These are phyloP conservation scores for Cryptosporidium ubiquitum DNA, from an alignment of 169 alveolate genomes.

Conservation along the genomic window DNA sequence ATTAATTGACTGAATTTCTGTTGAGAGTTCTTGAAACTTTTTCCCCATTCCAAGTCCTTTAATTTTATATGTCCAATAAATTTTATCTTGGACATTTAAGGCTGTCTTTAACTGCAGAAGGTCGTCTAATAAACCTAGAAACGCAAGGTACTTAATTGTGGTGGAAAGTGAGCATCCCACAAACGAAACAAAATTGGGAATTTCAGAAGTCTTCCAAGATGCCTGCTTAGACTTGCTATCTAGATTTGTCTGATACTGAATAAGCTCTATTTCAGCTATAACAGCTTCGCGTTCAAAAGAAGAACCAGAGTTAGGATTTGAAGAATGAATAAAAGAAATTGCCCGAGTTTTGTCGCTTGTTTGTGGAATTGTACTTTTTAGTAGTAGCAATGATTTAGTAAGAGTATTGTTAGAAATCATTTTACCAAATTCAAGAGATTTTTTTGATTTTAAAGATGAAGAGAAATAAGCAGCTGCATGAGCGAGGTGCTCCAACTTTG, in stretches of 20 bases:
- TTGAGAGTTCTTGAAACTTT: conserved; percentile 40
- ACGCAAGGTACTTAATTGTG: conserved; percentile 43
- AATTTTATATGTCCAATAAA: conserved; percentile 63
- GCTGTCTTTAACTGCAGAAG: background rate
- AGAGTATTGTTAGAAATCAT: conserved; percentile 29
- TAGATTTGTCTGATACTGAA: conserved; percentile 66
- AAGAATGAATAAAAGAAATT: conserved; percentile 59
- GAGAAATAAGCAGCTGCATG: conserved; percentile 74
- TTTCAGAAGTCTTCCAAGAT: conserved; percentile 43
- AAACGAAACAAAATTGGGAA: conserved; percentile 34
- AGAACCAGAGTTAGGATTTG: conserved; percentile 28
- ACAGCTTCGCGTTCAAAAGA: conserved; percentile 64
- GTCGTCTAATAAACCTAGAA: conserved; percentile 53
- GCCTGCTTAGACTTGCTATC: conserved; percentile 45
- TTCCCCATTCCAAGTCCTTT: conserved; percentile 63
- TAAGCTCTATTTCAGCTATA: conserved; percentile 64
- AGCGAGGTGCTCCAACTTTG: conserved; percentile 52
- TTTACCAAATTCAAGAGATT: conserved; percentile 29
- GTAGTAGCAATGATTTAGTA: conserved; percentile 15
- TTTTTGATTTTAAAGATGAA: conserved; percentile 38
- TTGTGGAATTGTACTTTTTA: conserved; percentile 50
- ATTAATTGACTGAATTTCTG: conserved; percentile 31
- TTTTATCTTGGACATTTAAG: conserved; percentile 20
- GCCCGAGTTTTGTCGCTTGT: conserved; percentile 3
- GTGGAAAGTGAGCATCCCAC: conserved; percentile 55